Evolutionary conservation across 345 rosid genomes (phyloP).

Genomic region (Viola odorata): DNA sequence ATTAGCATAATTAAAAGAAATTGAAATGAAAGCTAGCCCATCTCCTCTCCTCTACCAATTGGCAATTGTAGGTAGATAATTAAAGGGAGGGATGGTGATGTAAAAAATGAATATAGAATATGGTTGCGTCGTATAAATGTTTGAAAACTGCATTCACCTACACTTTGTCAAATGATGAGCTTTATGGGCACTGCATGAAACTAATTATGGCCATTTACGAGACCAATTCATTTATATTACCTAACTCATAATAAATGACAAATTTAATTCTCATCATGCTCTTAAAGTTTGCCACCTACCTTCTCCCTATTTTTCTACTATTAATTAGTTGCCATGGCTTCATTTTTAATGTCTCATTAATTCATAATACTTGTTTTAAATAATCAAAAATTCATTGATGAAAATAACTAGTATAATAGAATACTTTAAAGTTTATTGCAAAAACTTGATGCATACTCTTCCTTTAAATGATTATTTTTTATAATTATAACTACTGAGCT

Average conservation of each 20-base stretch:
- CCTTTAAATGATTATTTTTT: background rate
- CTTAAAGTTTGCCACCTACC: constrained; percentile 26
- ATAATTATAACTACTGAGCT: too few species aligned
- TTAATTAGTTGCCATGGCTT: constrained; percentile 8
- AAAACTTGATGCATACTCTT: background rate
- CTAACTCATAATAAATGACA: constrained; percentile 38
- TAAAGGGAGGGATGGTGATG: constrained; percentile 8
- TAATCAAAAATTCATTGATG: background rate
- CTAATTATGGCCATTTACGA: constrained; percentile 33
- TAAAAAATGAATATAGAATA: constrained; percentile 12
- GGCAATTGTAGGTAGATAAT: background rate
- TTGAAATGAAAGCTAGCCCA: background rate
- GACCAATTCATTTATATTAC: constrained; percentile 30
- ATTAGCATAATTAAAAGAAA: too few species aligned
- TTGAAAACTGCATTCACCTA: constrained; percentile 44
- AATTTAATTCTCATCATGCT: constrained; percentile 21
- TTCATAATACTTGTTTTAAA: background rate
- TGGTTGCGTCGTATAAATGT: constrained; percentile 45
- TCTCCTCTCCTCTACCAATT: background rate
- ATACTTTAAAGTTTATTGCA: background rate
- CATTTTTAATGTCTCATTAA: background rate
- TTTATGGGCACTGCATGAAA: constrained; percentile 20
- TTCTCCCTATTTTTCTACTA: constrained; percentile 9
- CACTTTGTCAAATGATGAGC: constrained; percentile 33
- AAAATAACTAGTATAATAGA: background rate